phyloP scores from a whole-genome alignment of 1,139 yeast species.

The Scheffersomyces lignicola region DNA sequence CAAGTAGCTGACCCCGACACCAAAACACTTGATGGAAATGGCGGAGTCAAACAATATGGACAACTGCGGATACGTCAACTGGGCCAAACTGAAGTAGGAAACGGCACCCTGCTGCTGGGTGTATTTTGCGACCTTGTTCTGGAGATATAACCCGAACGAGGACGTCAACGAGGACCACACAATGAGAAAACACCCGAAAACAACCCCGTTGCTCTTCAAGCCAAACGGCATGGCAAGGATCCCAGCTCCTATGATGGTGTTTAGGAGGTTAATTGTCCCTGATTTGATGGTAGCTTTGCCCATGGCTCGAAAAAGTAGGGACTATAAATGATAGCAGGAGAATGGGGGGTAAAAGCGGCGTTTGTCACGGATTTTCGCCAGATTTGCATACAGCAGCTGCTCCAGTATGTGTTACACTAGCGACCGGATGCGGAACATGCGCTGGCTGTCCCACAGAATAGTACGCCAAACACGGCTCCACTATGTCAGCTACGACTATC shows the following conservation, averaged over 20 bases:
- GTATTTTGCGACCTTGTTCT: constrained; percentile 51
- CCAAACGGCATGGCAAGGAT: constrained; percentile 60
- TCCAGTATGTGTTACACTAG: no score
- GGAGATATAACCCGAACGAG: constrained; percentile 53
- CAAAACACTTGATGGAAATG: constrained; percentile 70
- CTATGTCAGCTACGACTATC: no score
- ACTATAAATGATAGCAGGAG: no score
- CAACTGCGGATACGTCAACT: constrained; percentile 54
- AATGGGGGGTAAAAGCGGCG: no score
- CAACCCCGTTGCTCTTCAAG: constrained; percentile 48
- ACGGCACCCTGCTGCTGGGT: constrained; percentile 51
- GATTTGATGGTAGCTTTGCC: constrained; percentile 45
- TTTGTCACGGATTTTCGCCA: no score
- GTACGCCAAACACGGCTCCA: no score
- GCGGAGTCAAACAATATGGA: constrained; percentile 50
- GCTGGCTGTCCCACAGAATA: no score
- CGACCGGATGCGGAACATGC: no score
- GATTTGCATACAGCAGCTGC: no score
- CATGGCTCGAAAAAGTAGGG: no score
- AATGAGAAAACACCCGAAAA: constrained; percentile 48
- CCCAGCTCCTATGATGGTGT: constrained; percentile 59
- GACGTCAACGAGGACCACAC: constrained; percentile 51
- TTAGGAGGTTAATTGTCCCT: constrained; percentile 52
- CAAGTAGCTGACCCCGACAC: constrained; percentile 86
- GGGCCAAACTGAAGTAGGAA: constrained; percentile 53